These are phyloP conservation scores for Dysphania ambrosioides DNA, from an alignment of 148 eudicot genomes.

Conservation along the genomic window DNA sequence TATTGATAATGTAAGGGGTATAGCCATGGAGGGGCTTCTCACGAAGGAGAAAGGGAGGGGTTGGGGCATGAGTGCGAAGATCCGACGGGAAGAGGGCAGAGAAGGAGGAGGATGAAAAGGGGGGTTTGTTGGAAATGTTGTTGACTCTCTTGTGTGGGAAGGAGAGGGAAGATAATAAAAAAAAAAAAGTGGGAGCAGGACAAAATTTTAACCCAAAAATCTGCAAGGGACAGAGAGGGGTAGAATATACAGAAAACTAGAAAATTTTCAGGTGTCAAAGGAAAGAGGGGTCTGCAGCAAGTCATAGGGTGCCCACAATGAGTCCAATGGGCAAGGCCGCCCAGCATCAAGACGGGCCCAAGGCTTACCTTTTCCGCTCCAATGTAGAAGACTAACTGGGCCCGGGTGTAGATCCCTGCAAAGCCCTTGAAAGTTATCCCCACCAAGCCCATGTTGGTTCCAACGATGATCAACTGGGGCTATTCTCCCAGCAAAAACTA, in stretches of 20 bases:
- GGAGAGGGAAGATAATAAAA: no score
- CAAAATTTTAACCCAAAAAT: no score
- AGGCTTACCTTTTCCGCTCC: constrained; percentile 97
- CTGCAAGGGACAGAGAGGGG: no score
- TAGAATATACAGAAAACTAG: background rate
- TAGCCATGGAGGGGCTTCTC: no score
- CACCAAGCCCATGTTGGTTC: constrained; percentile 98
- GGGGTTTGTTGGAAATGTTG: no score
- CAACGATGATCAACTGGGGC: constrained; percentile 83
- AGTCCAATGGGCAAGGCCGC: constrained; percentile 79
- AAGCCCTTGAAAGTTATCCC: constrained; percentile 76
- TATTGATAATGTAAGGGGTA: no score
- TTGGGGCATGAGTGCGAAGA: no score
- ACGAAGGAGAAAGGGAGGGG: no score
- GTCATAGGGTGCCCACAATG: constrained; percentile 91
- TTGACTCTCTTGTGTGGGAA: no score
- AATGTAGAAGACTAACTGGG: constrained; percentile 87
- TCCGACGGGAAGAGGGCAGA: no score
- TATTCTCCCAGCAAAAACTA: constrained; percentile 83
- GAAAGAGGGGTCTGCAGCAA: constrained; percentile 34
- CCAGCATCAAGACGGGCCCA: constrained; percentile 73
- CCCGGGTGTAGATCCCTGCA: constrained; percentile 87
- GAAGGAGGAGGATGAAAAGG: no score
- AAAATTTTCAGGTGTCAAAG: constrained; percentile 9
- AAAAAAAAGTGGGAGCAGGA: no score